Evolutionary conservation across 768 basidiomycete genomes (phyloP), one percentile per base, ranked within the genome.

Genomic region (Lentinula edodes): DNA sequence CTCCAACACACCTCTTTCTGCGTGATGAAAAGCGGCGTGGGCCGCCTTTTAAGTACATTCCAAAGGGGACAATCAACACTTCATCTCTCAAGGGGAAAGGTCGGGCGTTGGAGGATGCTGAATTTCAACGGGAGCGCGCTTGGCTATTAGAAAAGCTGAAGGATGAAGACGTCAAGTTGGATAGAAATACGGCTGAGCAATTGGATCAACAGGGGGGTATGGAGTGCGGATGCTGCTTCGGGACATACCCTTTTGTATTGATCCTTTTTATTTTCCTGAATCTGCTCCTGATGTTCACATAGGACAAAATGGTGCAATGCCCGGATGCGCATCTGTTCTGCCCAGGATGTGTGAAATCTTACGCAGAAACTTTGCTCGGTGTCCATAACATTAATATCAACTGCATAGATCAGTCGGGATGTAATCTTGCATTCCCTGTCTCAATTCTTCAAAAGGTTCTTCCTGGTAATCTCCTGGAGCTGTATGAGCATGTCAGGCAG

Each of bases 261-360:
- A 41, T 32, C 32, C 15, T 38, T 34, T 34, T 16, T 61, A n/a
- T 13, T 53, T 13, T 34, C 7, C 28, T 60, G 58, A 41, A 36
- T 28, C 62, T 54, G 53, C 6, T 42, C 23, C 23, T 23, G 23
- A 23, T 2, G 1, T 23, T 23, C 2, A 23, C 57, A 18, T 67
- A 95, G 92, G 83, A 84, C 43, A 85, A 89, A 66, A 90, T 95
- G 87, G 79, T 91, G 1, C 93, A 95, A 74, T 96, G 94, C 67
- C 86, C 90, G 0, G 93, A 95, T 59, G 86, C 89, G 0, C 94
- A 97, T 70, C 82, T 94, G 2, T 97, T 96, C 75, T 96, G 94
- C 72, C 76, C 70, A 38, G 74, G 77, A 1, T 96, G 94, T 70
- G 82, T 92, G 72, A 82, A 73, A 0, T 74, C 80, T 2, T 90